Conservation (phyloP, 352 stramenopile species). For the Phytopythium ostracodes region DNA sequence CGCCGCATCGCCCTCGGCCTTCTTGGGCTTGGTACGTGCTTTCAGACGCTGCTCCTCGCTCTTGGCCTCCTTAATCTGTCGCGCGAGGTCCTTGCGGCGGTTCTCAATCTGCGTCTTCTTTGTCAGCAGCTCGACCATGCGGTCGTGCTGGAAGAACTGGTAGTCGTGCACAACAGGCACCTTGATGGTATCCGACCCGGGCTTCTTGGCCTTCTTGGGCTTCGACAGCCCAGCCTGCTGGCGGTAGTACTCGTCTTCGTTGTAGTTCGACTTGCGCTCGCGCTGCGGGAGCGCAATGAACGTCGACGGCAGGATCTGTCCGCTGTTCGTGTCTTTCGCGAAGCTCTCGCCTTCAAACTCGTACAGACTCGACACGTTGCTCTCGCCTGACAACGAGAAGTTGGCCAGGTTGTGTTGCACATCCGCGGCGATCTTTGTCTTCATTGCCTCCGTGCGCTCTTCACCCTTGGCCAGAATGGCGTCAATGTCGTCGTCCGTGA, state of each 20-base stretch:
- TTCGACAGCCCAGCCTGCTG: conserved; percentile 79
- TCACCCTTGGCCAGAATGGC: conserved; percentile 88
- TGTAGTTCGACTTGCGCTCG: conserved; percentile 92
- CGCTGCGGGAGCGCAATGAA: conserved; percentile 85
- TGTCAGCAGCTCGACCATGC: conserved; percentile 82
- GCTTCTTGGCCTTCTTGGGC: conserved; percentile 87
- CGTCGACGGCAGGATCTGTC: conserved; percentile 83
- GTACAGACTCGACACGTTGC: conserved; percentile 77
- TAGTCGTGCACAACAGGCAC: conserved; percentile 93
- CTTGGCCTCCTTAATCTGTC: conserved; percentile 82
- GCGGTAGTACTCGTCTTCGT: conserved; percentile 97
- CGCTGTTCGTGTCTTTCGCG: conserved; percentile 80
- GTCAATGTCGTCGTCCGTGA: conserved; percentile 93
- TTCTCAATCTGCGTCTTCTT: conserved; percentile 90
- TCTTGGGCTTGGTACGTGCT: conserved; percentile 60
- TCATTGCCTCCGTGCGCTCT: conserved; percentile 88
- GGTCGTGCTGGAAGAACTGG: conserved; percentile 93
- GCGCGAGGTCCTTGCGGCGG: conserved; percentile 77
- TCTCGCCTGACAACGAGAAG: conserved; percentile 92
- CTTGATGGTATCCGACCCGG: conserved; percentile 84
- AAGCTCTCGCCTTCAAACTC: conserved; percentile 89
- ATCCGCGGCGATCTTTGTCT: conserved; percentile 83
- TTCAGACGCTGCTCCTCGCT: conserved; percentile 76
- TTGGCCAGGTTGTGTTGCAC: conserved; percentile 96
- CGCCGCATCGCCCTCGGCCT: conserved; percentile 28